Evolutionary conservation across 768 basidiomycete genomes (phyloP).

Genomic region (Pleurotus sapidus): DNA sequence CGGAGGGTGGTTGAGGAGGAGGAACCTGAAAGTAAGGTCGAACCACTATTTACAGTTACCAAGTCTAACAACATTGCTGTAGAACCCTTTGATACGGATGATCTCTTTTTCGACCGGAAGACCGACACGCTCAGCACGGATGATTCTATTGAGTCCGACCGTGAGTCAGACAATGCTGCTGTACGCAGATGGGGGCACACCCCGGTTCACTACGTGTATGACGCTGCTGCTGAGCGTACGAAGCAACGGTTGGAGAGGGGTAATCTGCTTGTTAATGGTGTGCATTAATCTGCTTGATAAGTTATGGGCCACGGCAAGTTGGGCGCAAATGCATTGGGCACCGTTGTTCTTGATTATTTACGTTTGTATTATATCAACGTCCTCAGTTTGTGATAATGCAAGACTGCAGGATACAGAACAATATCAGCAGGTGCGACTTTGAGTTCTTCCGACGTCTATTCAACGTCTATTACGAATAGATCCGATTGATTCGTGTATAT

Average conservation of each 20-base stretch:
- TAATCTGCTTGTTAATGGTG: constrained; percentile 38
- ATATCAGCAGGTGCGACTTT: too few relatives aligned
- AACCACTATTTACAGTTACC: background rate
- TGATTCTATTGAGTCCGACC: constrained; percentile 17
- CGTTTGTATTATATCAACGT: constrained; percentile 1
- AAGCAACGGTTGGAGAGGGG: constrained; percentile 53
- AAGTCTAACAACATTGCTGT: constrained; percentile 7
- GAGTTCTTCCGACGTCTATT: too few relatives aligned
- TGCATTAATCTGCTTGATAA: constrained; percentile 31
- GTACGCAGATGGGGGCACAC: constrained; percentile 35
- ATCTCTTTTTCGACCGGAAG: constrained; percentile 44
- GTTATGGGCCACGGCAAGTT: too few relatives aligned
- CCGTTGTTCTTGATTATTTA: constrained; percentile 8
- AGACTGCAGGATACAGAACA: too few relatives aligned
- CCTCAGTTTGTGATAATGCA: background rate
- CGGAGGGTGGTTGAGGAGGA: constrained; percentile 58
- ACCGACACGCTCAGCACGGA: constrained; percentile 31
- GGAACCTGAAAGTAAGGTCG: constrained; percentile 42
- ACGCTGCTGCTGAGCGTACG: constrained; percentile 84
- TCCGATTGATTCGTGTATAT: too few relatives aligned
- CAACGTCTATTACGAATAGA: too few relatives aligned
- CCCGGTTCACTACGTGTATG: constrained; percentile 80
- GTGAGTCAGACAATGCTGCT: constrained; percentile 54
- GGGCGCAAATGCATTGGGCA: too few relatives aligned
- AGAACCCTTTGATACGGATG: constrained; percentile 55